Conservation (phyloP, 345 rosid species). For the Eucalyptus victrix region DNA sequence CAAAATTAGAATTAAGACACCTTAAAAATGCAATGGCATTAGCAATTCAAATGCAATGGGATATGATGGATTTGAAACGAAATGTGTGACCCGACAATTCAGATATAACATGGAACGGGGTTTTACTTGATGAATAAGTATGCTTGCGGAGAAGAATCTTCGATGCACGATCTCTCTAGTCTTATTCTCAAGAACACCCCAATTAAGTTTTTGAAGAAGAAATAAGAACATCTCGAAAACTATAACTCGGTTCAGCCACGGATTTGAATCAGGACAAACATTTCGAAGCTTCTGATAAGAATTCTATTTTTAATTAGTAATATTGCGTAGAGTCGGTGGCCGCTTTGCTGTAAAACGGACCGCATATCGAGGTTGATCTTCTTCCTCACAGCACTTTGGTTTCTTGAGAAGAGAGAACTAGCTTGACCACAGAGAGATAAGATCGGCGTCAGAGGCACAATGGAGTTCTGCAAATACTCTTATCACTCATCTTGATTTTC, state of each 20-base stretch:
- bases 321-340: too few species aligned
- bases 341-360: too few species aligned
- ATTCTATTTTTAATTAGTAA: too few species aligned
- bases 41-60: background rate
- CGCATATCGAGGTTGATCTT: background rate
- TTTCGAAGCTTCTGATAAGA: too few species aligned
- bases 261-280: background rate
- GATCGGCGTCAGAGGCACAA: background rate
- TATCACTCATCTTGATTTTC: background rate
- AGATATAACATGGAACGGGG: background rate
- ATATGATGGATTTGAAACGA: background rate
- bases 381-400: background rate
- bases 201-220: background rate
- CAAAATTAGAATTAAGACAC: too few species aligned
- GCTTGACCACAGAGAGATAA: background rate
- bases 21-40: background rate
- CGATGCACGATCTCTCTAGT: background rate
- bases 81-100: accelerated
- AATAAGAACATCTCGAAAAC: too few species aligned
- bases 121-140: background rate
- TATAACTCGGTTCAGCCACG: background rate
- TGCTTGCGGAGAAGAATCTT: too few species aligned
- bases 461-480: background rate
- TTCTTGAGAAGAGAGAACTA: background rate
- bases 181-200: background rate